Base-by-base conservation (phyloP, 2,329 filamentous ascomycete genomes). In the Pyricularia pennisetigena region DNA sequence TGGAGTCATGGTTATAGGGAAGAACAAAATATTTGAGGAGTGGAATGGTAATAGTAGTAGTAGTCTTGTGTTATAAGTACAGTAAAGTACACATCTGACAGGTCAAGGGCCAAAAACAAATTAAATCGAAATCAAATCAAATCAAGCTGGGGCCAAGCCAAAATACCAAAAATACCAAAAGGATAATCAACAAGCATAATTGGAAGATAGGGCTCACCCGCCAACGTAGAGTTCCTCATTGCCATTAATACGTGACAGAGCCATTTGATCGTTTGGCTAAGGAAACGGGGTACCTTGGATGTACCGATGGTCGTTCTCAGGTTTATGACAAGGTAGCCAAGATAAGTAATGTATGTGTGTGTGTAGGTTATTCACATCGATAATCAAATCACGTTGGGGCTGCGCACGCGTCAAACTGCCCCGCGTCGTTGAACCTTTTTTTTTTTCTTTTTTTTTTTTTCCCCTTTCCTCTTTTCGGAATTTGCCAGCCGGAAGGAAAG, bases 221-320 rank as follows among this genome's bases (percentile, higher is more conserved):
- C 92, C 90, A 72, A 95, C 89, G 77, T 89, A 94, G 72, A 95
- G 82, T 71, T 91, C 87, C 70, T 89, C 83, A 72, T 87, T 84
- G 32, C 90, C 90, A 4, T 88, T 86, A 67, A 94, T 84, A 74
- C 85, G 85, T 75, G 90, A 88, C 72, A 93, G 79, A 7, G 83
- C 80, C 86, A 89, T 89, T 2, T 26, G 32, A 7, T 24, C 3
- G n/a, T 30, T 9, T 24, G n/a, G 57, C 7, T 28, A 24, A n/a
- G 16, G 41, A 54, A n/a, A 54, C 41, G 41, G 41, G 16, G 32
- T 54, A 54, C 41, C 41, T 54, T 54, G 41, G 20, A n/a, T n/a
- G 41, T n/a, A 54, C 16, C 32, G 23, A 57, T 63, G n/a, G 61
- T 32, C 12, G 14, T 35, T 35, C 16, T 16, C 16, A 3, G 5